Evolutionary conservation across 176 grass and related monocot genomes (phyloP).

Genomic region (Aegilops speltoides): DNA sequence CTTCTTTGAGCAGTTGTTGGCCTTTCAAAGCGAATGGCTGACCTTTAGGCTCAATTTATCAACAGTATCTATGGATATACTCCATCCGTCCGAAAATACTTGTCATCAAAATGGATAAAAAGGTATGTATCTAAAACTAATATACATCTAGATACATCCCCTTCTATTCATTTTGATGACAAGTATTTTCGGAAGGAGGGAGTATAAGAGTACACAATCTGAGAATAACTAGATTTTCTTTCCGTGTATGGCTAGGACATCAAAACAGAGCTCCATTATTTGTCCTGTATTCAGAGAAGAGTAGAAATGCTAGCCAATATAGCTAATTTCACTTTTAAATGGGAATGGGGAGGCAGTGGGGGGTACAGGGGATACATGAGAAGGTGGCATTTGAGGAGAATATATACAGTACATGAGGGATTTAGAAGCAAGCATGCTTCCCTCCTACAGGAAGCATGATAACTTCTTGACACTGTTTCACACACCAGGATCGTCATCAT

Average conservation of each 20-base stretch:
- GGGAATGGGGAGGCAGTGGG: slow-evolving; percentile 27
- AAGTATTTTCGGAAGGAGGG: too few species aligned
- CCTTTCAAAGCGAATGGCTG: neutral
- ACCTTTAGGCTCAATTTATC: neutral
- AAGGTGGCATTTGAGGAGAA: slow-evolving; percentile 36
- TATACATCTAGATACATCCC: too few species aligned
- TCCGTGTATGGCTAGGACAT: slow-evolving; percentile 1
- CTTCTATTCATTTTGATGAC: too few species aligned
- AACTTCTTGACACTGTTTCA: slow-evolving; percentile 44
- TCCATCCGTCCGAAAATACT: too few species aligned
- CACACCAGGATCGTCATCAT: slow-evolving; percentile 23
- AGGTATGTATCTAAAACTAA: too few species aligned
- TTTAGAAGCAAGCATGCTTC: slow-evolving; percentile 47
- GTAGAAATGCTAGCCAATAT: slow-evolving; percentile 23
- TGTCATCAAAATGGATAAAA: too few species aligned
- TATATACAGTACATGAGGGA: slow-evolving; percentile 67
- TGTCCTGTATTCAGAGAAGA: slow-evolving; percentile 16
- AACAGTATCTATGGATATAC: neutral
- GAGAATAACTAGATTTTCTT: neutral
- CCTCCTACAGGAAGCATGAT: slow-evolving; percentile 63
- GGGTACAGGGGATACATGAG: slow-evolving; percentile 35
- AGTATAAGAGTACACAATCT: neutral
- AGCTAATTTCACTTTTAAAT: slow-evolving; percentile 31
- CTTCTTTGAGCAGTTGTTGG: neutral
- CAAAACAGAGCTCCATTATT: neutral